phyloP scores from a whole-genome alignment of 306 rosid genomes.

The Hylodesmum podocarpum region DNA sequence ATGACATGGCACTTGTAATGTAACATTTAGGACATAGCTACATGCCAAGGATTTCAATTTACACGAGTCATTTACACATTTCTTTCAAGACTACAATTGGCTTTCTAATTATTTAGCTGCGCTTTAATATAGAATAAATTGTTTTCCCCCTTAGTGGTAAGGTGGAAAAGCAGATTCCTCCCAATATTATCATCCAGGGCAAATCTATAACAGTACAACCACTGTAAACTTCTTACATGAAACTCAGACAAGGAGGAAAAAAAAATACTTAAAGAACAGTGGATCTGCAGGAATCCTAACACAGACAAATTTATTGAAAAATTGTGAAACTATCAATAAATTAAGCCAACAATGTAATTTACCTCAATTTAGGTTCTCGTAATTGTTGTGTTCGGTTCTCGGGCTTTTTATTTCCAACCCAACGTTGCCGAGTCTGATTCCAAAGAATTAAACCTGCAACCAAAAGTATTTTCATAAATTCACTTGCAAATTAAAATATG shows the following conservation, averaged over 20 bases:
- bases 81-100: not conserved
- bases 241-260: not conserved
- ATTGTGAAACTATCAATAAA: not conserved
- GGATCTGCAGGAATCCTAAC: not conserved
- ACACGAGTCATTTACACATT: not conserved
- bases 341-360: constrained; percentile 20
- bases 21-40: not conserved
- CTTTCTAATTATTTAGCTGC: not conserved
- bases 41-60: not conserved
- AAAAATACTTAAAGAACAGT: not conserved
- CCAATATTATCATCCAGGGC: not conserved
- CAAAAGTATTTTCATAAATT: constrained; percentile 8
- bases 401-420: constrained; percentile 71
- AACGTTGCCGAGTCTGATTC: constrained; percentile 86
- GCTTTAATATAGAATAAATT: not conserved
- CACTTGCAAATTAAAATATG: constrained; percentile 23
- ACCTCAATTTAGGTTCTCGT: constrained; percentile 87
- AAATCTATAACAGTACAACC: not conserved
- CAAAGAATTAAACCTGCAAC: constrained; percentile 85
- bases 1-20: not conserved
- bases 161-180: not conserved
- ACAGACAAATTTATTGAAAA: not conserved
- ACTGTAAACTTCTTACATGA: not conserved
- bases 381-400: constrained; percentile 49
- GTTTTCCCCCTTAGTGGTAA: not conserved